These are phyloP conservation scores for Ustulina deusta DNA, from an alignment of 2,329 filamentous ascomycete genomes.

Conservation along the genomic window DNA sequence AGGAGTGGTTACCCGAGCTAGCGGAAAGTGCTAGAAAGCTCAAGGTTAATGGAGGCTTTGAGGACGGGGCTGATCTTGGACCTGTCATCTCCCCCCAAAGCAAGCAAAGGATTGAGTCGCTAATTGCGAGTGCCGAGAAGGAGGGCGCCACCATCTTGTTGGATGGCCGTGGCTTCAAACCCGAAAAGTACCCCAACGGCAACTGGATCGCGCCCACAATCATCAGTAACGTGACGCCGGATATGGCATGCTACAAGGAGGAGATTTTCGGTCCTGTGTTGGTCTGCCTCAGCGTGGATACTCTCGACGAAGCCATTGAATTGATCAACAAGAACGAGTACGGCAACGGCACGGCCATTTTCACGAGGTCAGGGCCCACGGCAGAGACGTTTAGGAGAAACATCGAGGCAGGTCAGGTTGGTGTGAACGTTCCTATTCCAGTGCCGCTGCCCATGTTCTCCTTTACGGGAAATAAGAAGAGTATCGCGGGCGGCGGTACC, in stretches of 20 bases:
- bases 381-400: constrained; percentile 82
- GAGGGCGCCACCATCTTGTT: constrained; percentile 87
- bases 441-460: constrained; percentile 78
- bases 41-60: constrained; percentile 83
- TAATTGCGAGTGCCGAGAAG: constrained; percentile 81
- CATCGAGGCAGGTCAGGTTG: constrained; percentile 87
- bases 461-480: constrained; percentile 87
- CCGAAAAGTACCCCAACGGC: constrained; percentile 83
- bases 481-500: constrained; percentile 88
- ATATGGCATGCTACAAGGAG: constrained; percentile 87
- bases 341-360: constrained; percentile 87
- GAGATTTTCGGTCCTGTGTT: constrained; percentile 90
- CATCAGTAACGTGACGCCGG: constrained; percentile 81
- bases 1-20: constrained; percentile 83
- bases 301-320: constrained; percentile 82
- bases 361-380: constrained; percentile 81
- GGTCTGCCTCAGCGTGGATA: constrained; percentile 82
- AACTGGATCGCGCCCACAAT: constrained; percentile 89
- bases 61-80: constrained; percentile 81
- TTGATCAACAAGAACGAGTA: constrained; percentile 89
- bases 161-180: constrained; percentile 80
- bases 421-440: constrained; percentile 85
- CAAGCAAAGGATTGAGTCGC: constrained; percentile 79
- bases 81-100: constrained; percentile 85
- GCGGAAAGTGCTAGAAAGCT: constrained; percentile 80